phyloP scores from a whole-genome alignment of 257 asterid species.

The Phtheirospermum japonicum region DNA sequence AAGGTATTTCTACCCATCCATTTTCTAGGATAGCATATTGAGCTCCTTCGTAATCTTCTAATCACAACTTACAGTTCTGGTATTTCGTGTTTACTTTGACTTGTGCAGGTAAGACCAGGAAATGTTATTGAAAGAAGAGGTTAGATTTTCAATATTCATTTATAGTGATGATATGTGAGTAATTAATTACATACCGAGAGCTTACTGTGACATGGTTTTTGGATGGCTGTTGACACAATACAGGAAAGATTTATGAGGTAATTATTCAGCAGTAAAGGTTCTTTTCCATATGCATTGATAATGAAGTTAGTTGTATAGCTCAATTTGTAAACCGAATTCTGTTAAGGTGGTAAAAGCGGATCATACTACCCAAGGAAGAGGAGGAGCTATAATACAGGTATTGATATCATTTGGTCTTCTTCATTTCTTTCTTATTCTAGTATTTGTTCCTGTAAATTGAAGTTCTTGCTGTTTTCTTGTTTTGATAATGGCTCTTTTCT shows the following conservation, averaged over 20 bases:
- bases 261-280: slow-evolving; percentile 15
- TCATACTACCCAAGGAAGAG: slow-evolving; percentile 91
- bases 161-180: slow-evolving; percentile 22
- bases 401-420: slow-evolving; percentile 17
- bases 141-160: slow-evolving; percentile 32
- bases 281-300: not conserved
- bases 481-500: slow-evolving; percentile 1
- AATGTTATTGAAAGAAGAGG: slow-evolving; percentile 88
- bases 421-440: not conserved
- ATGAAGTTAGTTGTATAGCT: slow-evolving; percentile 11
- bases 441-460: slow-evolving; percentile 5
- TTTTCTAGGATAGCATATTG: slow-evolving; percentile 13
- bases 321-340: slow-evolving; percentile 20
- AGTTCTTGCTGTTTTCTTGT: not conserved
- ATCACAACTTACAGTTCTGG: slow-evolving; percentile 14
- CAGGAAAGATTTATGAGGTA: slow-evolving; percentile 94
- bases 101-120: slow-evolving; percentile 82
- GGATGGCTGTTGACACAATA: slow-evolving; percentile 27
- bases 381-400: slow-evolving; percentile 95
- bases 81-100: slow-evolving; percentile 20
- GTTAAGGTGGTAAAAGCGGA: slow-evolving; percentile 84
- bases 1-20: not conserved
- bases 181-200: slow-evolving; percentile 23
- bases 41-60: not conserved
- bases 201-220: slow-evolving; percentile 29